Evolutionary conservation across 176 grass and related monocot species (phyloP), one percentile per base, ranked within the genome.

Genomic region (Musa itinerans): DNA sequence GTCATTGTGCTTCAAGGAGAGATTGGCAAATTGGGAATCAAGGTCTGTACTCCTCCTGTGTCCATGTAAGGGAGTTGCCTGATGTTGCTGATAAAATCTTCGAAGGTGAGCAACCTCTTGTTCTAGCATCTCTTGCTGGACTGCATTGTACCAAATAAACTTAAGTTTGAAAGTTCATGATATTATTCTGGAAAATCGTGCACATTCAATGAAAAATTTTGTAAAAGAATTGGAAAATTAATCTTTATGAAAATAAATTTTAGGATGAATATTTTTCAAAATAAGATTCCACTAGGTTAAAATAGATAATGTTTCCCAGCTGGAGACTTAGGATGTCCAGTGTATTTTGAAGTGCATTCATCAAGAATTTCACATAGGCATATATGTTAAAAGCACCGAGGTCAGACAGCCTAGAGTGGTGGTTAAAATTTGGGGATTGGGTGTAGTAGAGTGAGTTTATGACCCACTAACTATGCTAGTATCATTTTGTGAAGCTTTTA

Each of bases 121-220:
- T 80, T 99, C 95, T 84, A 99, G 91, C 88, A 99, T 99, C 81
- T 94, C 95, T 71, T 99, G 90, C 81, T 99, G 95, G 82, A 89
- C 95, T 99, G 83, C 79, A 87, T 84, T 51, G 76, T 86, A 24
- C 23, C 54, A 87, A 67, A 68, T 70, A 50, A 57, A 62, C 29
- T 65, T 29, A 87, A 69, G 65, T 65, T 78, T 43, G 75, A 74
- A 56, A 81, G 69, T 61, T 34, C 9, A 15, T 75, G 29, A 59
- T 59, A 9, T 62, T 43, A 21, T 53, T 55, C 24, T 59, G 68
- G 51, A 73, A 48, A 83, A 70, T 48, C 34, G 54, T 72, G 11
- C 24, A 22, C n/a, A 11, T 26, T 26, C 26, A 6, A 27, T 26
- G 10, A 9, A 65, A 12, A 26, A 43, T 6, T 25, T 15, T 65